These are phyloP conservation scores for Aspergillus coremiiformis DNA, from an alignment of 495 filamentous ascomycete genomes.

Conservation along the genomic window DNA sequence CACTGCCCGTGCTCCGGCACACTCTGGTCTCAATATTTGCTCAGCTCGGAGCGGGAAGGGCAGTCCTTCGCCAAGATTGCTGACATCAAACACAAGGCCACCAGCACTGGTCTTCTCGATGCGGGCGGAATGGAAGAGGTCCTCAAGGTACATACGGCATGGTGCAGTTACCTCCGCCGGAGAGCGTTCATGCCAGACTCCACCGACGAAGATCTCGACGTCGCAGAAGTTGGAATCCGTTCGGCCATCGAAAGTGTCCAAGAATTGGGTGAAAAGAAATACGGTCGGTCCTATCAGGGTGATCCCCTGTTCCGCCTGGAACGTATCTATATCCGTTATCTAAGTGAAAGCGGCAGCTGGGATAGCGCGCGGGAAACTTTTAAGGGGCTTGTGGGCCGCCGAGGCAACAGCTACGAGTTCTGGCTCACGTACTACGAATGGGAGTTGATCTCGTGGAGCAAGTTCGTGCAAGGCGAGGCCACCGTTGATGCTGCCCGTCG, in stretches of 20 bases:
- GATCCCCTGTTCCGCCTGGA: conserved; percentile 84
- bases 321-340: conserved; percentile 83
- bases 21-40: conserved; percentile 82
- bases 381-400: conserved; percentile 58
- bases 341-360: conserved; percentile 67
- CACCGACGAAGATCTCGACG: conserved; percentile 81
- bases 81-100: conserved; percentile 85
- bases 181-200: conserved; percentile 68
- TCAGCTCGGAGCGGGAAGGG: conserved; percentile 69
- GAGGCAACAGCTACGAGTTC: conserved; percentile 77
- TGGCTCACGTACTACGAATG: conserved; percentile 88
- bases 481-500: conserved; percentile 40
- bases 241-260: conserved; percentile 77
- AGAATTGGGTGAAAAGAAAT: conserved; percentile 66
- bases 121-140: conserved; percentile 73
- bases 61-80: conserved; percentile 72
- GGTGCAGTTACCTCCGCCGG: conserved; percentile 87
- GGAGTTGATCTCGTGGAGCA: conserved; percentile 71
- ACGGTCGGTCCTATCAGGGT: conserved; percentile 68
- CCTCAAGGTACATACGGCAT: conserved; percentile 79
- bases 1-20: conserved; percentile 90
- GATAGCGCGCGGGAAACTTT: conserved; percentile 64
- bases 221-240: conserved; percentile 82
- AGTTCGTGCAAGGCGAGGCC: conserved; percentile 43
- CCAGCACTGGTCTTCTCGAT: conserved; percentile 69